These are phyloP conservation scores for Protomyces lactucae-debilis DNA, from an alignment of 1,139 yeast species.

Conservation along the genomic window DNA sequence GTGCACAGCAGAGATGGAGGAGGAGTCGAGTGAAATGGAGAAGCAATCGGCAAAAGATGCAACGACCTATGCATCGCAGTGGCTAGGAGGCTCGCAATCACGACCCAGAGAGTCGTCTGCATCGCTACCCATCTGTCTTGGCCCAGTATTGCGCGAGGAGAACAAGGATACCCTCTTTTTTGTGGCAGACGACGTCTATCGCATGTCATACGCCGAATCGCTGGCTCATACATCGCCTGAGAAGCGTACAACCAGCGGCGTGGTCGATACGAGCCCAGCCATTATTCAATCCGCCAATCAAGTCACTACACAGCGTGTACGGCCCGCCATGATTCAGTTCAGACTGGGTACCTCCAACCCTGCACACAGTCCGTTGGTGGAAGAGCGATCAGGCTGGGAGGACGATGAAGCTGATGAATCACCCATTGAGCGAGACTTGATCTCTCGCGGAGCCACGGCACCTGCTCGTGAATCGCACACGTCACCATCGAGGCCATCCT, in stretches of 20 bases:
- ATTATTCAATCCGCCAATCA: constrained; percentile 21
- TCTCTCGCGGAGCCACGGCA: not conserved
- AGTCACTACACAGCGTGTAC: not conserved
- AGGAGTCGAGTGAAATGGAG: too few relatives aligned
- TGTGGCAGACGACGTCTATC: constrained; percentile 16
- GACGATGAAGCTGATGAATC: constrained; percentile 7
- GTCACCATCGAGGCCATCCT: too few relatives aligned
- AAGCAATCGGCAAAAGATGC: too few relatives aligned
- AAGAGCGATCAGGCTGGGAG: constrained; percentile 7
- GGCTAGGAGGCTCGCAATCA: too few relatives aligned
- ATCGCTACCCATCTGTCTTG: constrained; percentile 13
- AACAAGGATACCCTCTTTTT: constrained; percentile 3
- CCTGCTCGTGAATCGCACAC: too few relatives aligned
- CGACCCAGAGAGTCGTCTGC: not conserved
- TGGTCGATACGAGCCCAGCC: constrained; percentile 11
- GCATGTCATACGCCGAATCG: constrained; percentile 23
- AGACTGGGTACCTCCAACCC: not conserved
- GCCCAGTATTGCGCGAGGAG: not conserved
- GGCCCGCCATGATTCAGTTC: not conserved
- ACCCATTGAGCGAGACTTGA: constrained; percentile 17
- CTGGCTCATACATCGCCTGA: not conserved
- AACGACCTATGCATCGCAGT: too few relatives aligned
- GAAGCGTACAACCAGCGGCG: not conserved
- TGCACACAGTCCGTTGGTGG: not conserved
- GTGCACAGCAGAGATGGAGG: too few relatives aligned